Base-by-base conservation (phyloP, 495 filamentous ascomycete species). In the Umbilicaria muhlenbergii region DNA sequence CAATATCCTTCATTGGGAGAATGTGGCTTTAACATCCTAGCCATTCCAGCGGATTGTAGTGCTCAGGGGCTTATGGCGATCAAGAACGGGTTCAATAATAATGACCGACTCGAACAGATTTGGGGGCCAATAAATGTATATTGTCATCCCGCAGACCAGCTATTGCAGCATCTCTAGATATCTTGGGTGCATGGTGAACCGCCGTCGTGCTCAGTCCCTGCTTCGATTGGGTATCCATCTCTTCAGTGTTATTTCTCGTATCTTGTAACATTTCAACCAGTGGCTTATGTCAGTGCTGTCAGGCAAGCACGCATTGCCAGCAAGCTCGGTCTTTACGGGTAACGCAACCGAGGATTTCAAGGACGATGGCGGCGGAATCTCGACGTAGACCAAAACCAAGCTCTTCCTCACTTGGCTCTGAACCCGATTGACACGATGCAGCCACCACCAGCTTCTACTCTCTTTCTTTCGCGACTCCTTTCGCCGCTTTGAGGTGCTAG, bases 371-470 rank as follows among this genome's bases (percentile, higher is more conserved):
- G 81, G 73, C 7, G 92, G 92, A 11, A 96, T 68, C 47, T 99
- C 89, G 2, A 96, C 89, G 58, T 89, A 99, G 44, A 77, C 77
- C 11, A 96, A 53, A 32, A 95, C 78, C 49, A 96, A 54, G 12
- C 73, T 91, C 69, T 99, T 99, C 52, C 77, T 71, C 5, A 93
- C 91, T 51, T 88, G 83, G 7, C 73, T 74, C 46, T 93, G 80
- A n/a, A 96, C 87, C 12, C 91, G 77, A 54, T 93, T 93, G 34
- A 94, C 72, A 34, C 83, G 80, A 65, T 93, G 87, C 43, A 96
- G 60, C 88, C 86, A 94, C 66, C 83, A 82, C 91, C 92, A 96
- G 40, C 74, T 76, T 47, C 63, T 71, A 10, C 61, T 51, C 50
- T 69, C 65, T 46, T 69, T 67, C 44, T 55, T 62, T 41, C 66